Evolutionary conservation across 108 stramenopile species (phyloP).

Genomic region (Nannochloropsis gaditana): DNA sequence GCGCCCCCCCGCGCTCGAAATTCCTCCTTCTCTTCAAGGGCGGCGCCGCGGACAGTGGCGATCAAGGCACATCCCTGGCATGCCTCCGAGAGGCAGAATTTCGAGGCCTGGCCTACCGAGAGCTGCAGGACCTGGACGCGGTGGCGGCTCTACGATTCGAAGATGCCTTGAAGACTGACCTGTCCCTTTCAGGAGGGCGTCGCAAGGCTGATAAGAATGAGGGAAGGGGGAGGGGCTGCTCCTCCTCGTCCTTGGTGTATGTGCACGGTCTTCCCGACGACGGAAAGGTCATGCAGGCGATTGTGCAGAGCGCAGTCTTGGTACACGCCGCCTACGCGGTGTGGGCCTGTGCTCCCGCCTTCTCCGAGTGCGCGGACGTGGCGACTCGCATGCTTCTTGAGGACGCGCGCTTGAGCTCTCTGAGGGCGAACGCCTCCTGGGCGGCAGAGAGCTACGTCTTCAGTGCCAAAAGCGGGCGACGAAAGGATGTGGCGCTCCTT

Average conservation of each 20-base stretch:
- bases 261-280: background rate
- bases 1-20: background rate
- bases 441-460: background rate
- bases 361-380: background rate
- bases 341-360: background rate
- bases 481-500: background rate
- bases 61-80: background rate
- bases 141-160: background rate
- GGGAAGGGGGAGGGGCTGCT: background rate
- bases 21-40: constrained; percentile 10
- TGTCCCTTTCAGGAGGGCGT: background rate
- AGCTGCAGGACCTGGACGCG: background rate
- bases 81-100: background rate
- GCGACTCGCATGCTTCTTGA: background rate
- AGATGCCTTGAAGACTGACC: background rate
- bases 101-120: background rate
- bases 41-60: background rate
- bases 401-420: background rate
- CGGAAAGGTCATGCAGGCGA: background rate
- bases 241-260: background rate
- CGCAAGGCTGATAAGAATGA: background rate
- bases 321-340: background rate
- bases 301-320: background rate
- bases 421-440: background rate
- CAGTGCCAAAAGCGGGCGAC: background rate